Evolutionary conservation across 2,329 filamentous ascomycete genomes (phyloP).

Genomic region (Cytospora piceae): DNA sequence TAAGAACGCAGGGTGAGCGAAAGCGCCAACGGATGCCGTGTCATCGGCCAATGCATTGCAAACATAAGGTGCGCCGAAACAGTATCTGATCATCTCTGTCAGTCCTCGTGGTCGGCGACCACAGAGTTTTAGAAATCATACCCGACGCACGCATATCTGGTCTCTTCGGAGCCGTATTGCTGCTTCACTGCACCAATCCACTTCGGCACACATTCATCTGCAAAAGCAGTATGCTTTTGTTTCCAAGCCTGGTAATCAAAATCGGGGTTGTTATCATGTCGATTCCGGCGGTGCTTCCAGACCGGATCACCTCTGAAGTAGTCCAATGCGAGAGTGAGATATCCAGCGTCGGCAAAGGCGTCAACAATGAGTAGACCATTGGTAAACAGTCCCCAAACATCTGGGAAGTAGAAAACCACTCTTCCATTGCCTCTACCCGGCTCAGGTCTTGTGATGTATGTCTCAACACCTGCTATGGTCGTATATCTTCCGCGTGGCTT

Average conservation of each 20-base stretch:
- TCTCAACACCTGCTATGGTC: slow-evolving; percentile 42
- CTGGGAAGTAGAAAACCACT: slow-evolving; percentile 50
- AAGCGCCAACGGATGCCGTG: slow-evolving; percentile 45
- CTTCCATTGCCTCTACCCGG: slow-evolving; percentile 42
- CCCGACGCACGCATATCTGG: slow-evolving; percentile 47
- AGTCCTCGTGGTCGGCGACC: too few relatives aligned
- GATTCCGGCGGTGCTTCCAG: slow-evolving; percentile 43
- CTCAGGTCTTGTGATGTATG: slow-evolving; percentile 41
- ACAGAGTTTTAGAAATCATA: fast-evolving
- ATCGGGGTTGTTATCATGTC: slow-evolving; percentile 38
- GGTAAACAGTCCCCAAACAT: slow-evolving; percentile 48
- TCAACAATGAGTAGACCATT: slow-evolving; percentile 51
- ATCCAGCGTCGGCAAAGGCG: slow-evolving; percentile 49
- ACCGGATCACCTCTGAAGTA: slow-evolving; percentile 51
- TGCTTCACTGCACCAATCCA: slow-evolving; percentile 47
- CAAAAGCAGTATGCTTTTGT: slow-evolving; percentile 47
- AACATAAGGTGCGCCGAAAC: slow-evolving; percentile 50
- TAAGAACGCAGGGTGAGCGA: slow-evolving; percentile 55
- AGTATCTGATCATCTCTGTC: slow-evolving; percentile 34
- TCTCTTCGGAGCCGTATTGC: slow-evolving; percentile 40
- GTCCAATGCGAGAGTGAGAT: slow-evolving; percentile 46
- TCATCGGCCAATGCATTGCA: slow-evolving; percentile 44
- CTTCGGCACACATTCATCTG: slow-evolving; percentile 45
- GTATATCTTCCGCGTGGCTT: slow-evolving; percentile 41
- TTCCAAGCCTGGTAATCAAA: slow-evolving; percentile 56